A percentile compares a stretch with the other conserved stretches of the same genome.
phyloP scores from a whole-genome alignment of 1,139 yeast species.

The Saccharomyces hybrid region DNA sequence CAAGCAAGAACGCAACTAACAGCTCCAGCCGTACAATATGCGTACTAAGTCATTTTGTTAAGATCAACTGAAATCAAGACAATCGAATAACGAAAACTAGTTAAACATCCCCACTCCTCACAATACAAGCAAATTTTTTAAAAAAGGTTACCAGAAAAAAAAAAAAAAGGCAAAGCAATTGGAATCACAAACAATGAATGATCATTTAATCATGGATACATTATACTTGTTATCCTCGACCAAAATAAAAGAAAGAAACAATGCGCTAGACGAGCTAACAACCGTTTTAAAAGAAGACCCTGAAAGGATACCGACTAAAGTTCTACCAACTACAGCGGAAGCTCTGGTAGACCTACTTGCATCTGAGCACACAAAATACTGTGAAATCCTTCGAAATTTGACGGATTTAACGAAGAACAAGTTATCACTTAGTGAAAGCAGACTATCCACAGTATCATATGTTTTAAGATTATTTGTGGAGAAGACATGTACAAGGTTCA shows the following conservation, averaged over 20 bases:
- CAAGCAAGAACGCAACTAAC: not conserved
- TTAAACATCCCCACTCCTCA: not conserved
- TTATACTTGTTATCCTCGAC: conserved; percentile 37
- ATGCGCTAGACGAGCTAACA: conserved; percentile 41
- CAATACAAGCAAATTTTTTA: not conserved
- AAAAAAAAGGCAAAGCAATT: not conserved
- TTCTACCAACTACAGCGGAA: conserved; percentile 29
- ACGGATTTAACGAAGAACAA: conserved; percentile 15
- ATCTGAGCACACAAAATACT: conserved; percentile 37
- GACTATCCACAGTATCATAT: conserved; percentile 40
- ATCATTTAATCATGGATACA: conserved; percentile 13
- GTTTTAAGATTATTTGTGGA: conserved; percentile 28
- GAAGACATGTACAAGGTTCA: conserved; percentile 18
- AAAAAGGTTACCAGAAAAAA: too few relatives aligned
- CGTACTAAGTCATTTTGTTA: not conserved
- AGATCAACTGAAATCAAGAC: not conserved
- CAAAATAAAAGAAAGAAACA: conserved; percentile 48
- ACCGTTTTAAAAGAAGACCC: conserved; percentile 23
- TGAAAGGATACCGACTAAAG: conserved; percentile 17
- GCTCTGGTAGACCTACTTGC: conserved; percentile 39
- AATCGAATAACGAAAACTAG: not conserved
- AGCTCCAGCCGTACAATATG: not conserved
- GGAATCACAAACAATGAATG: conserved; percentile 19
- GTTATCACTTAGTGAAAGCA: conserved; percentile 33
- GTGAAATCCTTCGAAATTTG: conserved; percentile 15